Evolutionary conservation across 1,284 basidiomycete genomes (phyloP).

Genomic region (Ustilago shanxiensis): DNA sequence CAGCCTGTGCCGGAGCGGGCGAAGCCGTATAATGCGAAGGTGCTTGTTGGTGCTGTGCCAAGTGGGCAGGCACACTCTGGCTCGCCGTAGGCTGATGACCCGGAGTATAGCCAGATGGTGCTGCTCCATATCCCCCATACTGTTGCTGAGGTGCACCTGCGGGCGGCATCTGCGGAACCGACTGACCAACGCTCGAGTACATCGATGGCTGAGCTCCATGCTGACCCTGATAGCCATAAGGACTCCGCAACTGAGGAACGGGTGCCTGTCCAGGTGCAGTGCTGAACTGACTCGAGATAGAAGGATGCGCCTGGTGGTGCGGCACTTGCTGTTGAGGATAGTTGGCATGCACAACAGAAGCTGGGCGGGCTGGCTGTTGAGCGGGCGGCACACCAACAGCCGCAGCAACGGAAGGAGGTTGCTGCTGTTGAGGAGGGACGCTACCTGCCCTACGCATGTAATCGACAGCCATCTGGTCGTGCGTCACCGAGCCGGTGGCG

Average conservation of each 20-base stretch:
- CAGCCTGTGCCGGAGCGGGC: constrained; percentile 27
- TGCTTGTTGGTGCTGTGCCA: constrained; percentile 34
- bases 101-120: constrained; percentile 22
- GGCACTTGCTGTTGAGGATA: constrained; percentile 24
- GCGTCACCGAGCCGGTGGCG: constrained; percentile 80
- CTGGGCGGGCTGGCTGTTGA: constrained; percentile 40
- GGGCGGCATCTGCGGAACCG: constrained; percentile 25
- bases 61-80: constrained; percentile 46
- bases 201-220: constrained; percentile 45
- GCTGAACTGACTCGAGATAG: constrained; percentile 54
- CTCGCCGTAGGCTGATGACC: constrained; percentile 29
- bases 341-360: constrained; percentile 47
- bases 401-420: constrained; percentile 36
- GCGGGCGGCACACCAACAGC: constrained; percentile 2
- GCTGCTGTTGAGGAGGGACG: constrained; percentile 75
- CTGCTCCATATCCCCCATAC: constrained; percentile 30
- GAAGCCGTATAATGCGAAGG: constrained; percentile 28
- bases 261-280: constrained; percentile 30
- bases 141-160: constrained; percentile 32
- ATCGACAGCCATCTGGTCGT: constrained; percentile 81
- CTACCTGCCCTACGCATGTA: constrained; percentile 72
- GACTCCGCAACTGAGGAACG: constrained; percentile 30
- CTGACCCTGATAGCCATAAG: constrained; percentile 36
- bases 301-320: constrained; percentile 56
- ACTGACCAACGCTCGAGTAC: constrained; percentile 44